A percentile compares a stretch with the other conserved stretches of the same genome.
These are phyloP conservation scores for Westerdykella sp. DNA, from an alignment of 2,329 filamentous ascomycete species.

Conservation along the genomic window DNA sequence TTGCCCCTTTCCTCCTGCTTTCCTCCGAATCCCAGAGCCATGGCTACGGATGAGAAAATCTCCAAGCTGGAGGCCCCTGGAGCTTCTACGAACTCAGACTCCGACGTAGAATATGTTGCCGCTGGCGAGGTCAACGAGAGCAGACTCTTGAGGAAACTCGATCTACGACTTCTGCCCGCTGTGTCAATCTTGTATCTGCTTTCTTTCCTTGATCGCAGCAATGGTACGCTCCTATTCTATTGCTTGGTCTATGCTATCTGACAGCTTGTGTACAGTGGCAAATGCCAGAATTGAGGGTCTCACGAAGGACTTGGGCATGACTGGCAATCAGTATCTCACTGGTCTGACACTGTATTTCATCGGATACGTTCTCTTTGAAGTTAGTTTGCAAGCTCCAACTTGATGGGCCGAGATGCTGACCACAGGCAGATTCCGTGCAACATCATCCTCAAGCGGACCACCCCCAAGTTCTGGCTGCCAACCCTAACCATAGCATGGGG, in stretches of 20 bases:
- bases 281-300: conserved; percentile 45
- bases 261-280: conserved; percentile 16
- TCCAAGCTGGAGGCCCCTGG: conserved; percentile 12
- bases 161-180: conserved; percentile 37
- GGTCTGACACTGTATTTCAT: conserved; percentile 62
- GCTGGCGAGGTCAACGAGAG: conserved; percentile 46
- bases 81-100: conserved; percentile 14
- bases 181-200: conserved; percentile 40
- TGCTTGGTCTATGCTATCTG: conserved; percentile 1
- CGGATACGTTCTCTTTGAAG: conserved; percentile 45
- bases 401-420: neutral
- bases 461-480: conserved; percentile 42
- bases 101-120: conserved; percentile 21
- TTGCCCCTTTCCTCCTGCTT: neutral
- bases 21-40: conserved; percentile 5
- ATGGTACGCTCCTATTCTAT: conserved; percentile 13
- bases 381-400: conserved; percentile 2
- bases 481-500: conserved; percentile 50
- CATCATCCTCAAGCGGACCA: conserved; percentile 56
- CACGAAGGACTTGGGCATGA: conserved; percentile 27
- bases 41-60: conserved; percentile 20
- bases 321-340: conserved; percentile 53
- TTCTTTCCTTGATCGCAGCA: conserved; percentile 35
- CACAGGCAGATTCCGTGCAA: conserved; percentile 51
- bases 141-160: conserved; percentile 53